Evolutionary conservation across 2,329 filamentous ascomycete genomes (phyloP).

Genomic region (Pochonia chlamydosporia): DNA sequence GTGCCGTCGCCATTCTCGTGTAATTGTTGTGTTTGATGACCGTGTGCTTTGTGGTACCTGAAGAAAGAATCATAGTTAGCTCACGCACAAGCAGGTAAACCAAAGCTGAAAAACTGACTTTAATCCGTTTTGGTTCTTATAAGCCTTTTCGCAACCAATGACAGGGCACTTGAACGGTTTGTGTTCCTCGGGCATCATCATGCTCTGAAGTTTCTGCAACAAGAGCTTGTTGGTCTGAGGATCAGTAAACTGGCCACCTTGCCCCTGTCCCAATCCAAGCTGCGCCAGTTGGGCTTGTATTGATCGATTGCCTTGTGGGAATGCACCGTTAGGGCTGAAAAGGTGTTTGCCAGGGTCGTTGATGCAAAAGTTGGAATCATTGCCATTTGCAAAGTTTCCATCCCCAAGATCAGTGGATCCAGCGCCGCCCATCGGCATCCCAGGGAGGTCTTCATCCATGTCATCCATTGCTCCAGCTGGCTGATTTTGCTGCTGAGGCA

Average conservation of each 20-base stretch:
- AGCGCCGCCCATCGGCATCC: slow-evolving; percentile 56
- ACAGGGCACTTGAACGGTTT: slow-evolving; percentile 98
- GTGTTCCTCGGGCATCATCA: slow-evolving; percentile 77
- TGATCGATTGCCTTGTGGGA: slow-evolving; percentile 57
- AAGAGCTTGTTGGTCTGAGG: slow-evolving; percentile 62
- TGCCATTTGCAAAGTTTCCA: slow-evolving; percentile 44
- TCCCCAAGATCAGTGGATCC: slow-evolving; percentile 45
- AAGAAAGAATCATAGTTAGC: neutral
- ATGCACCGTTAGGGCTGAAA: slow-evolving; percentile 76
- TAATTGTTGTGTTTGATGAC: slow-evolving; percentile 92
- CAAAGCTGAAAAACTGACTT: slow-evolving; percentile 58
- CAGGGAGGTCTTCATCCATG: slow-evolving; percentile 68
- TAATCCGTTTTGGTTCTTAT: slow-evolving; percentile 98
- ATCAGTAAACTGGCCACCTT: slow-evolving; percentile 72
- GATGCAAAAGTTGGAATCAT: slow-evolving; percentile 56
- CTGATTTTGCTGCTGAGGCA: slow-evolving; percentile 52
- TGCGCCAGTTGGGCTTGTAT: slow-evolving; percentile 64
- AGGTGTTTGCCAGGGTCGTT: slow-evolving; percentile 93
- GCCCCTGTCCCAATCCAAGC: slow-evolving; percentile 68
- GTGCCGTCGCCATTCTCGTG: slow-evolving; percentile 96
- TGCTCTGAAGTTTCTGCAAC: slow-evolving; percentile 52
- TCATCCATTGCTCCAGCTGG: slow-evolving; percentile 51
- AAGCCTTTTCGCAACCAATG: slow-evolving; percentile 97
- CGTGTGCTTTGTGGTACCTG: slow-evolving; percentile 72
- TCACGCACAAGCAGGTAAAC: too few relatives aligned